Base-by-base conservation (phyloP, 176 grass and related monocot genomes). In the Neostapfia colusana region DNA sequence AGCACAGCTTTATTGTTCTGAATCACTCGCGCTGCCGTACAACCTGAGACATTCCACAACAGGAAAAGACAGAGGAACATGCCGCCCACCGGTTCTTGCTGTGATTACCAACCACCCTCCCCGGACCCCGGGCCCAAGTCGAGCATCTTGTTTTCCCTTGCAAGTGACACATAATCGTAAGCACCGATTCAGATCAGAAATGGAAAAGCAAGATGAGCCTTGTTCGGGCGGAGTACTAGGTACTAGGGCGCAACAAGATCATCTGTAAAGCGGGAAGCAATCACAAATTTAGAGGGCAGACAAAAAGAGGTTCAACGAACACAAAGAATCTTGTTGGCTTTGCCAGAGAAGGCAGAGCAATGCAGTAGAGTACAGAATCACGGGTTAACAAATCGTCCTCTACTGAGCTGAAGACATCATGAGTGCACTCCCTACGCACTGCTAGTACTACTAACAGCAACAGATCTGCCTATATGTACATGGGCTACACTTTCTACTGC, bases 111-210 rank as follows among this genome's bases (percentile, higher is more conserved):
- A n/a, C 37, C 14, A 83, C 67, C 43, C 57, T 24, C 15, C 45
- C 37, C 31, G 31, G 31, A n/a, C n/a, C n/a, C 31, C 44, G 25
- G n/a, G 45, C 44, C 41, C 16, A 77, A 46, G 15, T 7, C 62
- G 66, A 25, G 63, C 42, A 83, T 57, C 24, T 62, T 79, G 75
- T 69, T 87, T 79, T 55, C 44, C 44, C 86, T 74, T 88, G 81
- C 69, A 83, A 88, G 86, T 54, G 37, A 88, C 69, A 69, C 42
- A 71, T 69, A 79, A 69, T 78, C 66, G 40, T 80, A 36, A 65
- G 27, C 76, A 34, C 40, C 18, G 8, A 9, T 65, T 24, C 80
- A 61, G 43, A 56, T 62, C 53, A 14, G 11, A 31, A 20, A 59
- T 14, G 20, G 37, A 40, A 42, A 48, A 39, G 41, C 38, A 42